These are phyloP conservation scores for Fusarium redolens DNA, from an alignment of 2,329 filamentous ascomycete genomes.

Conservation along the genomic window DNA sequence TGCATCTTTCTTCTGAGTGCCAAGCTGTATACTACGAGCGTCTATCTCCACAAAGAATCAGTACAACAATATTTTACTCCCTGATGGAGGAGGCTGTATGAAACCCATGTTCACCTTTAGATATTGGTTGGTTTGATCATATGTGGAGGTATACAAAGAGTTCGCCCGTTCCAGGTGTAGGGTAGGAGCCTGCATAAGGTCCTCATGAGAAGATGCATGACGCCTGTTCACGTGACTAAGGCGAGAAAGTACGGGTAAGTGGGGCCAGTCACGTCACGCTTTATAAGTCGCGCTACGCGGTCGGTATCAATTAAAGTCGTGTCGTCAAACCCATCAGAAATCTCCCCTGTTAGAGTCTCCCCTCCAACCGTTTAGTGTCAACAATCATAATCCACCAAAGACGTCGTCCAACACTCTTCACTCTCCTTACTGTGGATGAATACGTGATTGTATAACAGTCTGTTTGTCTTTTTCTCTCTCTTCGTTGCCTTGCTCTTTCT, in stretches of 20 bases:
- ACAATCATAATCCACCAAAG: constrained; percentile 28
- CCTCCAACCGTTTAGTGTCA: constrained; percentile 28
- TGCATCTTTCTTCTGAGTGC: neutral
- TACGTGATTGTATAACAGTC: neutral
- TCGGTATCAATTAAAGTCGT: constrained; percentile 47
- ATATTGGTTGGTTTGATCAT: neutral
- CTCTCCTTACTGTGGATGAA: constrained; percentile 26
- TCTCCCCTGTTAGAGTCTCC: constrained; percentile 28
- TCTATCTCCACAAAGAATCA: neutral
- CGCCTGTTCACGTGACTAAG: constrained; percentile 47
- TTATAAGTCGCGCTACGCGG: constrained; percentile 48
- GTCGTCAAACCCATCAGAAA: constrained; percentile 35
- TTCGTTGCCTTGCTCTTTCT: constrained; percentile 3
- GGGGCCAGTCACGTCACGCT: constrained; percentile 54
- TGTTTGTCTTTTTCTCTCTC: neutral
- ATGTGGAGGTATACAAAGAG: neutral
- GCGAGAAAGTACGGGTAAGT: constrained; percentile 17
- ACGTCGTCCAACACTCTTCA: constrained; percentile 7
- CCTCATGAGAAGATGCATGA: neutral
- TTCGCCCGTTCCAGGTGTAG: neutral
- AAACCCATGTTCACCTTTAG: too few relatives aligned
- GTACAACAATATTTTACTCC: neutral
- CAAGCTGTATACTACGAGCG: neutral
- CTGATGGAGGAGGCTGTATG: too few relatives aligned
- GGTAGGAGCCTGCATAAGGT: neutral